Conservation (phyloP, 192 early-diverging fungal species). For the Backusella parvicylindrica region DNA sequence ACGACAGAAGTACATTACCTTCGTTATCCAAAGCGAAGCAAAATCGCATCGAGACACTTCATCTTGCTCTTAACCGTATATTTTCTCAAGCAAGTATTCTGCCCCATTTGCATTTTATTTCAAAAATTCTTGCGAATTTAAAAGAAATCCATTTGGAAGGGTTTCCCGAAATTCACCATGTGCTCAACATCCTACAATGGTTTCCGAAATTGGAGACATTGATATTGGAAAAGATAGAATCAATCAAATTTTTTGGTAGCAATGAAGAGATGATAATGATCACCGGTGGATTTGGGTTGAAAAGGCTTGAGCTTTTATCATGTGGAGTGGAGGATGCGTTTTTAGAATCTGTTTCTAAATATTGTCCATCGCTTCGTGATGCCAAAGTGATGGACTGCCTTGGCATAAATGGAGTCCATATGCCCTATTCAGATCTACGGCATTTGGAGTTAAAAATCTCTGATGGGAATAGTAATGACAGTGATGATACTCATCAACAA, state of each 20-base stretch:
- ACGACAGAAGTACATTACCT: not conserved
- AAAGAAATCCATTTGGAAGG: not conserved
- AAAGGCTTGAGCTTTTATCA: not conserved
- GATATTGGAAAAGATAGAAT: not conserved
- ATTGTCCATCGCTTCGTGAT: not conserved
- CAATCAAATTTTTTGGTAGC: not conserved
- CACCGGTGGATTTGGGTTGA: not conserved
- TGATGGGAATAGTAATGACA: not conserved
- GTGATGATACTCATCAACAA: not conserved
- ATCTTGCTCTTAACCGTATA: not conserved
- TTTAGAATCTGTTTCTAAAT: not conserved
- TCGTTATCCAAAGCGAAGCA: not conserved
- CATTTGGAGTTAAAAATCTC: not conserved
- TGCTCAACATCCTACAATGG: not conserved
- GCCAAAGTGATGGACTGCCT: not conserved
- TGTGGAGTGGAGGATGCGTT: not conserved
- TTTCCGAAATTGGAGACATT: not conserved
- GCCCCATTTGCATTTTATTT: not conserved
- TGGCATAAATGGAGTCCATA: not conserved
- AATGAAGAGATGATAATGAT: not conserved
- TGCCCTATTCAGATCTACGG: not conserved
- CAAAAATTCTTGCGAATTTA: not conserved
- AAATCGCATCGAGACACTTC: not conserved
- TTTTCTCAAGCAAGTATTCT: not conserved
- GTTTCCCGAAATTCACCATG: not conserved